These are phyloP conservation scores for Hordeum pubiflorum DNA, from an alignment of 202 grass and related monocot genomes.

Conservation along the genomic window DNA sequence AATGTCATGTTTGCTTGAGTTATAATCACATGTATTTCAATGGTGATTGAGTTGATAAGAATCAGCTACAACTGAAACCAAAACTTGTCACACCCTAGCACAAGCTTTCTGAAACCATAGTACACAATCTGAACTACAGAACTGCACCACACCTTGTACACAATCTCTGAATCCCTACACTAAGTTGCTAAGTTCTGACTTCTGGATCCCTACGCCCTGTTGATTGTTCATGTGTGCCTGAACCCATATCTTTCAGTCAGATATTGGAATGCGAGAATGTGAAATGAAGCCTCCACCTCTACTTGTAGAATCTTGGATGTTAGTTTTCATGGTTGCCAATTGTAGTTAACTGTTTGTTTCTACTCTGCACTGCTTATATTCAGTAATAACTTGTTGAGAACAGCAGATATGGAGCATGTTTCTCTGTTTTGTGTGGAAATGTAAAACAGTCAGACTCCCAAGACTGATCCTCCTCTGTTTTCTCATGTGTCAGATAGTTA, in stretches of 20 bases:
- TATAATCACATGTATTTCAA: not conserved
- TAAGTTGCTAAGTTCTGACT: too few relatives aligned
- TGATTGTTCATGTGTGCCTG: too few relatives aligned
- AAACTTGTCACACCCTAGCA: not conserved
- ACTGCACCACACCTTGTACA: not conserved
- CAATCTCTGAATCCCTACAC: too few relatives aligned
- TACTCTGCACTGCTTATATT: too few relatives aligned
- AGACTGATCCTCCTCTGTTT: not conserved
- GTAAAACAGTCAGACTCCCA: not conserved
- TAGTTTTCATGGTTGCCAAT: too few relatives aligned
- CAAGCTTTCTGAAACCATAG: not conserved
- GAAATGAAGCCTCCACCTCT: too few relatives aligned
- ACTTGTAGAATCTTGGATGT: too few relatives aligned
- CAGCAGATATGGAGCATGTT: not conserved
- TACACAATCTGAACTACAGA: not conserved
- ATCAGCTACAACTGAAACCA: not conserved
- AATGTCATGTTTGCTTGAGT: not conserved
- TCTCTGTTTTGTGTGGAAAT: not conserved
- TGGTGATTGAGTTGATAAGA: not conserved
- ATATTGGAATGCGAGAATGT: too few relatives aligned
- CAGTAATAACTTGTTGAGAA: not conserved
- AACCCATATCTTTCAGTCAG: too few relatives aligned
- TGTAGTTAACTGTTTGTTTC: too few relatives aligned
- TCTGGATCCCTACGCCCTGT: too few relatives aligned
- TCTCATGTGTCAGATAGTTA: slow-evolving; percentile 44